Percentiles rank a stretch among this genome's conserved stretches.
phyloP scores from a whole-genome alignment of 1,284 basidiomycete species.

The Mycosarcoma mackinlayi region DNA sequence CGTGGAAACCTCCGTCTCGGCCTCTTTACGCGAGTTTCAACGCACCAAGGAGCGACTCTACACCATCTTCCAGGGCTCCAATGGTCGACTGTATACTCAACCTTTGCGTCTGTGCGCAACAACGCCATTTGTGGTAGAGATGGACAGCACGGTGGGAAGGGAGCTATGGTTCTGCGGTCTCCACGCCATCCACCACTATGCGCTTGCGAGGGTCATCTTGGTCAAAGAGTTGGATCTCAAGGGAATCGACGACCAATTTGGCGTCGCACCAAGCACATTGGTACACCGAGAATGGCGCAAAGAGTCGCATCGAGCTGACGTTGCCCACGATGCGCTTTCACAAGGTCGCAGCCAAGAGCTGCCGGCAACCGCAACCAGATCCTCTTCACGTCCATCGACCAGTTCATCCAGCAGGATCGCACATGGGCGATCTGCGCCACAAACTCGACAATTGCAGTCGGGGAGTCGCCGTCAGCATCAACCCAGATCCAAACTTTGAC shows the following conservation, averaged over 20 bases:
- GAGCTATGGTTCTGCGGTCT: slow-evolving; percentile 64
- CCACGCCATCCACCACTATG: slow-evolving; percentile 65
- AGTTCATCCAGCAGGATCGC: slow-evolving; percentile 12
- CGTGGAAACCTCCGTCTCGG: slow-evolving; percentile 45
- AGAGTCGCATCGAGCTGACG: slow-evolving; percentile 31
- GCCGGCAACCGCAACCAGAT: not conserved
- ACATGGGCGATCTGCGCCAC: slow-evolving; percentile 1
- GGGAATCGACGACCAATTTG: slow-evolving; percentile 52
- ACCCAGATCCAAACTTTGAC: slow-evolving; percentile 21
- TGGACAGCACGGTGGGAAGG: slow-evolving; percentile 43
- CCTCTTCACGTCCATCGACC: not conserved
- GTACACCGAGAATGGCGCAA: slow-evolving; percentile 50
- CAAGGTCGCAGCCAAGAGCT: slow-evolving; percentile 17
- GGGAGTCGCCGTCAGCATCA: slow-evolving; percentile 11
- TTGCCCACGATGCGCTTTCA: slow-evolving; percentile 10
- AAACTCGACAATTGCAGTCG: not conserved
- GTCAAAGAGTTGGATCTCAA: slow-evolving; percentile 53
- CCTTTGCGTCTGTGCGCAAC: slow-evolving; percentile 52
- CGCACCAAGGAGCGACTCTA: slow-evolving; percentile 28
- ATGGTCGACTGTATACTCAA: slow-evolving; percentile 35
- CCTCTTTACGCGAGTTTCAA: slow-evolving; percentile 49
- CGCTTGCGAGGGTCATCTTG: slow-evolving; percentile 59
- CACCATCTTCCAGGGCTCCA: slow-evolving; percentile 28
- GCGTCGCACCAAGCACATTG: slow-evolving; percentile 63
- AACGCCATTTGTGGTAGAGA: slow-evolving; percentile 54